These are phyloP conservation scores for Neurospora sp. DNA, from an alignment of 495 filamentous ascomycete species.

Conservation along the genomic window DNA sequence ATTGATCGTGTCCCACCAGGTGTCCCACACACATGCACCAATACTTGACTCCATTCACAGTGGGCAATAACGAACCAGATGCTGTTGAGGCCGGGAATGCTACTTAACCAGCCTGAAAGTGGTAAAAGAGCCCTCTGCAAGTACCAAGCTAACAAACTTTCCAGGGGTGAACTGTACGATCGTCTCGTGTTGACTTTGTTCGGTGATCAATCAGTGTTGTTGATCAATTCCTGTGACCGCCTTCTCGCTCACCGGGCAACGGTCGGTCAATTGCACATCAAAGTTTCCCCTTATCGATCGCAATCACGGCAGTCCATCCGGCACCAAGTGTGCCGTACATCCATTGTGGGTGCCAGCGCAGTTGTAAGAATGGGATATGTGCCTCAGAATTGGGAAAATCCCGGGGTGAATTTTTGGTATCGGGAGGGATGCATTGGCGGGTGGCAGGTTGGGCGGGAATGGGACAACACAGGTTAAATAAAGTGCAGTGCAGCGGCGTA, in stretches of 20 bases:
- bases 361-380: neutral
- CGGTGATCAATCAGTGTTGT: neutral
- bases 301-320: neutral
- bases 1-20: neutral
- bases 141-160: no score
- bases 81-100: neutral
- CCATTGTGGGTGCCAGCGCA: neutral
- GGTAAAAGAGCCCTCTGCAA: neutral
- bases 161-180: neutral
- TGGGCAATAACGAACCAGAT: neutral
- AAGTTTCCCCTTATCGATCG: neutral
- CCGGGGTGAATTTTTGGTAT: neutral
- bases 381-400: neutral
- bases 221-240: neutral
- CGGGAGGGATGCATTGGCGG: neutral
- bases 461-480: neutral
- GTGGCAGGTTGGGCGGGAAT: neutral
- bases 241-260: neutral
- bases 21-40: neutral
- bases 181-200: neutral
- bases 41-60: neutral
- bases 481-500: neutral
- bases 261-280: neutral
- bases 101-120: neutral
- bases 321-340: neutral